Evolutionary conservation across 345 rosid genomes (phyloP), one percentile per base, ranked within the genome.

Genomic region (Eucalyptus decipiens): DNA sequence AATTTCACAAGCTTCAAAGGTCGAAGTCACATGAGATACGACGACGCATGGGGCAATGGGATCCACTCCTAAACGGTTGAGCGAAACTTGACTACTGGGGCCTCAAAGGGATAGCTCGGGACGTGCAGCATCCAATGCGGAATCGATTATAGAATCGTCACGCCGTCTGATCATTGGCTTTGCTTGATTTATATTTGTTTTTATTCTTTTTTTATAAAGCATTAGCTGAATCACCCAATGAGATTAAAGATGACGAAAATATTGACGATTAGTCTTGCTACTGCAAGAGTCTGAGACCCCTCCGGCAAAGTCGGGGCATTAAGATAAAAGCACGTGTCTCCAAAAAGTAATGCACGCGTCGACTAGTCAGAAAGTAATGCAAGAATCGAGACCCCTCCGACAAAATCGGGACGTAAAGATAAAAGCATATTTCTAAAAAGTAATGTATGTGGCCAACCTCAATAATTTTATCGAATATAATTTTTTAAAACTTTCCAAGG

Each of bases 361-460:
- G 58, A 52, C 11, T 19, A 8, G 4, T 4, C 5, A 52, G 26
- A 52, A 52, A 52, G 11, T 6, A 8, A 62, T 62, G 34, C 3
- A 0, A 62, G 34, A 30, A 16, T 30, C 9, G 2, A 28, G 69
- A 62, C 34, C 16, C 18, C 9, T 30, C 8, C 9, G 2, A 4
- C 34, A 62, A 62, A 11, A 3, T 62, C 18, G 18, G 1, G 3
- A 1, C 9, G 0, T 62, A 30, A 14, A 4, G 17, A 6, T 30
- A 62, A 62, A 30, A 12, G 1, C 18, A 30, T 62, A 13, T 62
- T 8, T 4, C 0, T 0, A 13, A 0, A 62, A 62, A 14, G 3
- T 2, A 62, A 62, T 2, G 2, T 3, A n/a, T n/a, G n/a, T n/a
- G n/a, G n/a, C n/a, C n/a, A n/a, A n/a, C n/a, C n/a, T n/a, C n/a